These are phyloP conservation scores for Aspergillus quadricinctus DNA, from an alignment of 2,329 filamentous ascomycete genomes.

Conservation along the genomic window DNA sequence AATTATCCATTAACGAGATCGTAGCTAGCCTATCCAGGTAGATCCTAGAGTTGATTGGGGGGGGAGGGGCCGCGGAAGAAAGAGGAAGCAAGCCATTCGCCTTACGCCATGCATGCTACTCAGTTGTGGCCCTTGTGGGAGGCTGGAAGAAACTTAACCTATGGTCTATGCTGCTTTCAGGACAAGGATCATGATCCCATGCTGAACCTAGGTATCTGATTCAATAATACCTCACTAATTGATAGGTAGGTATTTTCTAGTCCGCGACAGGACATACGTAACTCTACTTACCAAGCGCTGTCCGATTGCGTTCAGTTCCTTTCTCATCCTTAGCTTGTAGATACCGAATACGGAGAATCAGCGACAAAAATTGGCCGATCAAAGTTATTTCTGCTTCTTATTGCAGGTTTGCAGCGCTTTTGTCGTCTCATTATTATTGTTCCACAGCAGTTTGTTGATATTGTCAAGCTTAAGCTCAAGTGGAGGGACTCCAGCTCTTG, in stretches of 20 bases:
- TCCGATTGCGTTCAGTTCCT: constrained; percentile 9
- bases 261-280: not conserved
- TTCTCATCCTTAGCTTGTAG: constrained; percentile 2
- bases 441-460: not conserved
- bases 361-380: not conserved
- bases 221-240: not conserved
- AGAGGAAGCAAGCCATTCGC: not conserved
- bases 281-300: not conserved
- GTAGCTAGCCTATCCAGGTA: not conserved
- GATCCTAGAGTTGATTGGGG: constrained; percentile 8
- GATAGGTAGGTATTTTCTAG: too few relatives aligned
- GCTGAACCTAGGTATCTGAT: not conserved
- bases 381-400: not conserved
- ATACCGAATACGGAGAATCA: constrained; percentile 1
- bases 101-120: not conserved
- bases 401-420: not conserved
- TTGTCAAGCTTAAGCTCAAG: not conserved
- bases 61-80: not conserved
- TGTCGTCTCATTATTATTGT: not conserved
- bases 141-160: not conserved
- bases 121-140: not conserved
- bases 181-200: not conserved
- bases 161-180: constrained; percentile 10
- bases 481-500: constrained; percentile 6
- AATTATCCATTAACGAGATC: not conserved